phyloP scores from a whole-genome alignment of 1,139 yeast species.

The Zygosaccharomyces pseudobailii region DNA sequence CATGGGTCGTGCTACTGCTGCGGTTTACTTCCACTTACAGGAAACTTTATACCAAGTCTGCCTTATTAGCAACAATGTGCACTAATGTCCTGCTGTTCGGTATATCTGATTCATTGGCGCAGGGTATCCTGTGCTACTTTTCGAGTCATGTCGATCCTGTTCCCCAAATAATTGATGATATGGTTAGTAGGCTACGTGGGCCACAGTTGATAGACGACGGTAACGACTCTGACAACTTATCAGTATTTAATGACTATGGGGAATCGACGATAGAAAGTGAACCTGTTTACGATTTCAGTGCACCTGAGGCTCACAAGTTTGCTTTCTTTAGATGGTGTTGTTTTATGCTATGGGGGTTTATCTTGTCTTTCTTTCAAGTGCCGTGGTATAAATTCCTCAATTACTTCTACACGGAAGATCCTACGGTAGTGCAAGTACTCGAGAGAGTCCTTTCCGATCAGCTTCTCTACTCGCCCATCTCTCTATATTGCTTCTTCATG shows the following conservation, averaged over 20 bases:
- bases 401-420: conserved; percentile 70
- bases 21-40: conserved; percentile 56
- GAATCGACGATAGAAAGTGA: conserved; percentile 9
- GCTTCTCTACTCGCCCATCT: conserved; percentile 79
- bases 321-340: conserved; percentile 69
- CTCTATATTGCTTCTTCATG: conserved; percentile 73
- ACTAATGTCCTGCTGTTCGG: conserved; percentile 82
- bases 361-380: conserved; percentile 77
- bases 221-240: conserved; percentile 19
- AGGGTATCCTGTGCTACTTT: conserved; percentile 35
- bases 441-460: conserved; percentile 89
- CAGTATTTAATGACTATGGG: conserved; percentile 30
- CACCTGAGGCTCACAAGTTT: conserved; percentile 41
- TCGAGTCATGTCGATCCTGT: conserved; percentile 31
- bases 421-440: conserved; percentile 74
- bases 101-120: conserved; percentile 86
- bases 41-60: conserved; percentile 58
- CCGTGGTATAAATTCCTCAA: conserved; percentile 87
- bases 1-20: conserved; percentile 47
- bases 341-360: conserved; percentile 83
- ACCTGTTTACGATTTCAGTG: conserved; percentile 9
- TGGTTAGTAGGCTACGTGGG: conserved; percentile 12
- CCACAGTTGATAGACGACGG: conserved; percentile 3
- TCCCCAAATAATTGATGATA: conserved; percentile 30
- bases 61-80: conserved; percentile 73